Evolutionary conservation across 169 alveolate genomes (phyloP).

Genomic region (Pseudocohnilembus persalinus): DNA sequence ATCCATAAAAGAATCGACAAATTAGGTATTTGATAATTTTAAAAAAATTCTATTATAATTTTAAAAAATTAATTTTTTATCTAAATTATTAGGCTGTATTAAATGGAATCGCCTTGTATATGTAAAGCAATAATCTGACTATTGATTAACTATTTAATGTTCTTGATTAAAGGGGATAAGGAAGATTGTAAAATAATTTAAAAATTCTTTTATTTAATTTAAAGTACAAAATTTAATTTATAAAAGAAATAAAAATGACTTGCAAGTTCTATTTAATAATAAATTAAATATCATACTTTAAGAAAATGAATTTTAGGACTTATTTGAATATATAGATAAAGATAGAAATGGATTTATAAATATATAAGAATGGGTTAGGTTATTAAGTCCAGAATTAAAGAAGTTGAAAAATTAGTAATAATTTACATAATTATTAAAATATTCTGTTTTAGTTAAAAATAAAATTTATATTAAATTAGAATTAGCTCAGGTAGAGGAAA

Average conservation of each 20-base stretch:
- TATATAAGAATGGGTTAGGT: background rate
- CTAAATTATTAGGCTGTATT: background rate
- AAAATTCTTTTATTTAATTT: background rate
- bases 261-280: background rate
- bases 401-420: too few species aligned
- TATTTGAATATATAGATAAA: background rate
- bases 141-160: background rate
- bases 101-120: background rate
- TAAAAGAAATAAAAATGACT: background rate
- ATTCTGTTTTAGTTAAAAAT: too few species aligned
- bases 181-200: background rate
- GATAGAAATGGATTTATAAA: background rate
- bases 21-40: background rate
- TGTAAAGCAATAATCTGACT: background rate
- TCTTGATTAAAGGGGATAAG: background rate
- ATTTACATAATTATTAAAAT: too few species aligned
- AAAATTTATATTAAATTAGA: too few species aligned
- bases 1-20: background rate
- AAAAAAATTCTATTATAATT: background rate
- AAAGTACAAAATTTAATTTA: background rate
- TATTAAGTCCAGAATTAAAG: background rate
- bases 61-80: too few species aligned
- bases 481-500: too few species aligned
- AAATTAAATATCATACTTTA: too few species aligned
- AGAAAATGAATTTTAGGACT: background rate